phyloP scores from a whole-genome alignment of 176 grass and related monocot species.

The Panicum miliaceum region DNA sequence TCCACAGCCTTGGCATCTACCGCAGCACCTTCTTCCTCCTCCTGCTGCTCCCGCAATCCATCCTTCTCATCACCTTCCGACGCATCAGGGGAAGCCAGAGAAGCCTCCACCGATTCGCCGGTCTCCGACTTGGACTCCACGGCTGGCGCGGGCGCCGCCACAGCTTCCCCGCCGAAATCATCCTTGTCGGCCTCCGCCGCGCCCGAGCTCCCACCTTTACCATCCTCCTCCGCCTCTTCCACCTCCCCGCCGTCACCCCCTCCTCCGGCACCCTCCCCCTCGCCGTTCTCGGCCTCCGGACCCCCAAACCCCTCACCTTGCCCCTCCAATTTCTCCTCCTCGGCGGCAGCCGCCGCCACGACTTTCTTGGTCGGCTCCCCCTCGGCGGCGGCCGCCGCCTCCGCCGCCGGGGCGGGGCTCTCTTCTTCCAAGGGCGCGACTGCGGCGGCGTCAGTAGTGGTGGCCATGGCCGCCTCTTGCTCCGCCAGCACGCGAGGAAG shows the following conservation, averaged over 20 bases:
- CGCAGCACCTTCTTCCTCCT: neutral
- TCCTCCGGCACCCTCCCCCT: slow-evolving; percentile 13
- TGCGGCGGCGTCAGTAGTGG: slow-evolving; percentile 33
- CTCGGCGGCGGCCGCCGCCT: slow-evolving; percentile 2
- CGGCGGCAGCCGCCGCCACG: neutral
- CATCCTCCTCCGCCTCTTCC: slow-evolving; percentile 6
- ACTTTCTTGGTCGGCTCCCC: slow-evolving; percentile 16
- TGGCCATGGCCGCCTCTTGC: slow-evolving; percentile 56
- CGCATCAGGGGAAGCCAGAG: slow-evolving; percentile 21
- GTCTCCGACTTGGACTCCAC: slow-evolving; percentile 12
- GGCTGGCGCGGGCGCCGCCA: neutral
- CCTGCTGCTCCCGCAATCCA: slow-evolving; percentile 6
- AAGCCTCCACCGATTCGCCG: slow-evolving; percentile 44
- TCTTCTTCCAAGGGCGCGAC: slow-evolving; percentile 26
- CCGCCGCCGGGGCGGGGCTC: slow-evolving; percentile 5
- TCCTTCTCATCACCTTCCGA: slow-evolving; percentile 30
- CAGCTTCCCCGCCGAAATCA: neutral
- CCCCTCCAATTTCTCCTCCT: slow-evolving; percentile 47
- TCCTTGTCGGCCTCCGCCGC: slow-evolving; percentile 26
- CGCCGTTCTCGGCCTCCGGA: slow-evolving; percentile 30
- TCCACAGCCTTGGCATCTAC: slow-evolving; percentile 17
- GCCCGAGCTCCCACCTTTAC: neutral
- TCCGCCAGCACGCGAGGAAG: slow-evolving; percentile 42
- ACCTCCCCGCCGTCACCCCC: neutral
- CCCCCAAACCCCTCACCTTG: neutral